Base-by-base conservation (phyloP, 2,329 filamentous ascomycete genomes). In the Nigrospora osmanthi region DNA sequence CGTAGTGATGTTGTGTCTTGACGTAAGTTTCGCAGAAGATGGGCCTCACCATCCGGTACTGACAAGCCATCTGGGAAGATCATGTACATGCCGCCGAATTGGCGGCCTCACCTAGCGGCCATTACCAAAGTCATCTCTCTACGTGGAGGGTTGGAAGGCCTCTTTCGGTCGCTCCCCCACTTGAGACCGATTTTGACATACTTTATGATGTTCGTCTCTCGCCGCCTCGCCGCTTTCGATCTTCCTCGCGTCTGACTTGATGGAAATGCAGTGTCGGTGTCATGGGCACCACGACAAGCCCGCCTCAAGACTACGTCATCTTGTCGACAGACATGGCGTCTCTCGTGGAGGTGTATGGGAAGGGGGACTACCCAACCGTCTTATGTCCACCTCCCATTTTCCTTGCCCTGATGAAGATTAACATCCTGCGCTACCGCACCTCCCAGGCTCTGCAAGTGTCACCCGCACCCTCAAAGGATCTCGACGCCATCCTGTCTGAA, bases 281-380 rank as follows among this genome's bases (percentile, higher is more conserved):
- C 11, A 54, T 64, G 10, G 59, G 51, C 2, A 60, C 65, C 47
- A 60, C 62, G 3, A 59, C 61, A 10, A 60, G 56, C 5, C 62
- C 63, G 7, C 54, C 57, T 35, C 47, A 56, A 15, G 51, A 63
- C 42, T 52, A 44, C 36, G 40, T 53, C 7, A 36, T 23, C 12
- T 38, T 49, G 2, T 23, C 50, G 30, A 45, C 51, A 6, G 51
- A 56, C 13, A 39, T 54, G 31, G 51, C 52, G 10, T 49, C 56
- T 43, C 41, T 63, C 2, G 19, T 52, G 14, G 17, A 49, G 11
- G 33, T 52, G 4, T 59, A 58, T 47, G 50, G 41, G 10, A 40
- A 45, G 14, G 41, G 43, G 1, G 32, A 47, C 0, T 58, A 55
- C 36, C 46, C 49, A 9, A 55, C 58, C 38, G 47, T 54, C 9